Evolutionary conservation across 2,329 filamentous ascomycete genomes (phyloP).

Genomic region (Aspergillus vadensis): DNA sequence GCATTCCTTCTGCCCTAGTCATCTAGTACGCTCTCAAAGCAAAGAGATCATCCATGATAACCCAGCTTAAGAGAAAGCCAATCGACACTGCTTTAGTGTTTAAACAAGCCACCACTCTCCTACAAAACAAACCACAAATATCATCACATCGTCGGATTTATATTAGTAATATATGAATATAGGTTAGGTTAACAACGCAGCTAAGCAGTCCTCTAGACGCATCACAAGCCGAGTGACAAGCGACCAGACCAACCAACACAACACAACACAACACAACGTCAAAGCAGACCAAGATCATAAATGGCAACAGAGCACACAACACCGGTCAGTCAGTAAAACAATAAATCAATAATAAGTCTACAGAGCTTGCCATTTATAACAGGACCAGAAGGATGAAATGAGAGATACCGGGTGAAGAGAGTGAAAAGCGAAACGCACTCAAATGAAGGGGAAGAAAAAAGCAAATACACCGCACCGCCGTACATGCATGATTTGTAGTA

Average conservation of each 20-base stretch:
- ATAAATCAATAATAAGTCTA: background rate
- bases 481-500: background rate
- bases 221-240: background rate
- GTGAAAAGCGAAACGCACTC: background rate
- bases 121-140: background rate
- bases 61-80: no score
- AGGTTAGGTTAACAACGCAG: background rate
- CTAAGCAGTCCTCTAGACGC: background rate
- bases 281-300: background rate
- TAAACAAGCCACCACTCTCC: no score
- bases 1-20: no score
- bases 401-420: constrained; percentile 1
- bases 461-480: background rate
- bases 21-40: no score
- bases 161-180: background rate
- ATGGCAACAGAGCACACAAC: background rate
- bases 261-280: background rate
- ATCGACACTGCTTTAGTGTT: no score
- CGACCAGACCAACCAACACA: background rate
- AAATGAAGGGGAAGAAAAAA: background rate
- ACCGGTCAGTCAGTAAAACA: background rate
- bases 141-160: constrained; percentile 1
- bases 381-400: background rate
- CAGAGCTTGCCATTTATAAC: background rate
- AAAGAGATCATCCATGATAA: no score